These are phyloP conservation scores for Rhizoctonia solani DNA, from an alignment of 1,284 basidiomycete genomes.

Conservation along the genomic window DNA sequence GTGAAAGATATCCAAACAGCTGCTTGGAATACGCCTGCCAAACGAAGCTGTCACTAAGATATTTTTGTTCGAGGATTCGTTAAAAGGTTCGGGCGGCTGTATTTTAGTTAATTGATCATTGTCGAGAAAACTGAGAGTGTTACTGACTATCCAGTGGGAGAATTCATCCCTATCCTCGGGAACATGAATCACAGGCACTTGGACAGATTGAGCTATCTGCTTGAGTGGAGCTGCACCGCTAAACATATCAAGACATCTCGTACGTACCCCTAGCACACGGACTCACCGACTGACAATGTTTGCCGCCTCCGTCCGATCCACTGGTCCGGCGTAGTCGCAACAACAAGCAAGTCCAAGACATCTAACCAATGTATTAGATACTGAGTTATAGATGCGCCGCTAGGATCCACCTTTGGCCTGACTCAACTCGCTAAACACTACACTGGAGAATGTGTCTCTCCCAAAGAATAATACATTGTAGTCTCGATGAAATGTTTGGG, in stretches of 20 bases:
- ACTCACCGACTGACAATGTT: constrained; percentile 35
- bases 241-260: neutral
- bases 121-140: constrained; percentile 14
- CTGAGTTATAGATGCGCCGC: neutral
- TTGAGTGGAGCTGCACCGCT: constrained; percentile 36
- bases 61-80: constrained; percentile 38
- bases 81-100: constrained; percentile 41
- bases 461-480: constrained; percentile 51
- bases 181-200: constrained; percentile 31
- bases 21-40: constrained; percentile 55
- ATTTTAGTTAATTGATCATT: constrained; percentile 18
- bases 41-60: constrained; percentile 59
- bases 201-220: constrained; percentile 37
- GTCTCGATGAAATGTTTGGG: constrained; percentile 28
- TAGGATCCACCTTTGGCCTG: constrained; percentile 42
- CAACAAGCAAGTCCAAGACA: constrained; percentile 40
- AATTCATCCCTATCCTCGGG: constrained; percentile 34
- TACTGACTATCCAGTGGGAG: constrained; percentile 35
- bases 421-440: constrained; percentile 45
- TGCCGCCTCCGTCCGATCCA: constrained; percentile 40
- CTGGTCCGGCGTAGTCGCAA: constrained; percentile 44
- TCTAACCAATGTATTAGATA: constrained; percentile 38
- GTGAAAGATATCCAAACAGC: constrained; percentile 49
- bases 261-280: too few relatives aligned
- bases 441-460: constrained; percentile 49